A percentile compares a stretch with the other conserved stretches of the same genome.
Evolutionary conservation across 257 asterid genomes (phyloP).

Genomic region (Ocimum tenuiflorum): DNA sequence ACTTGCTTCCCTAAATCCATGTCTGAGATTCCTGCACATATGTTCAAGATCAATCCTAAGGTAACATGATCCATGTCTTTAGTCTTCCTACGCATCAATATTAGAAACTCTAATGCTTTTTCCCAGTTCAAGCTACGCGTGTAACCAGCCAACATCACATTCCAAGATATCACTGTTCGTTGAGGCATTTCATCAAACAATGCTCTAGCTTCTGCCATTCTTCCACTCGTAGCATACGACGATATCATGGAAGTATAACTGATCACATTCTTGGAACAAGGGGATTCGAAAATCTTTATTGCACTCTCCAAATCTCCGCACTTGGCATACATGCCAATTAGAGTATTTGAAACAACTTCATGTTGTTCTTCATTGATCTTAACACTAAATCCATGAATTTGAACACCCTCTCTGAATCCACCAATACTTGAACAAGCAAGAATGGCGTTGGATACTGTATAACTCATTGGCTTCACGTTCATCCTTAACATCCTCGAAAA

Average conservation of each 20-base stretch:
- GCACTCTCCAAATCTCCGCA: constrained; percentile 60
- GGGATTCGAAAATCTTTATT: constrained; percentile 34
- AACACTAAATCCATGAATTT: constrained; percentile 58
- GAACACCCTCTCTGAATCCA: constrained; percentile 50
- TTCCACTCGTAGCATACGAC: constrained; percentile 49
- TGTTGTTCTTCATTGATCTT: constrained; percentile 44
- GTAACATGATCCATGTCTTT: constrained; percentile 50
- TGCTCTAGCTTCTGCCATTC: constrained; percentile 41
- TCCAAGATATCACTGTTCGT: constrained; percentile 60
- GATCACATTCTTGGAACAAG: constrained; percentile 43
- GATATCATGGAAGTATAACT: constrained; percentile 57
- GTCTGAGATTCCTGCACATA: constrained; percentile 53
- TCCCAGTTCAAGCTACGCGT: constrained; percentile 46
- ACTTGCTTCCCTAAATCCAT: constrained; percentile 67
- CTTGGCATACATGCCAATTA: constrained; percentile 56
- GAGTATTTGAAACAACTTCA: constrained; percentile 54
- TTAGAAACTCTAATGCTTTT: constrained; percentile 52
- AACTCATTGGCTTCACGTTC: constrained; percentile 49
- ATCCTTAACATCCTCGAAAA: constrained; percentile 49
- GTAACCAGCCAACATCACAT: constrained; percentile 72
- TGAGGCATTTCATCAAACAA: constrained; percentile 65
- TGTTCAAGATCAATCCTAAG: constrained; percentile 48
- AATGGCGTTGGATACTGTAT: constrained; percentile 68
- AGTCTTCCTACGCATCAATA: constrained; percentile 39
- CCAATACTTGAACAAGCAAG: constrained; percentile 52